phyloP scores from a whole-genome alignment of 1,284 basidiomycete genomes.

The Golubevia sp. region DNA sequence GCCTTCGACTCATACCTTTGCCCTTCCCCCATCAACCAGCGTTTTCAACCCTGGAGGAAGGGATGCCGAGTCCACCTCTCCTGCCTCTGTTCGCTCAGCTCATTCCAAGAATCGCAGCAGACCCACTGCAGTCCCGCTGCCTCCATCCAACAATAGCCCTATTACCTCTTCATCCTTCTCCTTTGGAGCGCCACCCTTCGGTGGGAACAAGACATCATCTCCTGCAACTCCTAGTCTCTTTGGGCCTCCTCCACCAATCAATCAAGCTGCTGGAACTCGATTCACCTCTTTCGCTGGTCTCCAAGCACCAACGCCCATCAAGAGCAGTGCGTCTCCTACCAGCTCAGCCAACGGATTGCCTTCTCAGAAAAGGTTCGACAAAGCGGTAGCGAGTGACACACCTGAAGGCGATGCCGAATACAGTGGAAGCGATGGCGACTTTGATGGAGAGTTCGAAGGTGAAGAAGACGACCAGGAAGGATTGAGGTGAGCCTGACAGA shows the following conservation, averaged over 20 bases:
- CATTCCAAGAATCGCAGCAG: neutral
- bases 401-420: neutral
- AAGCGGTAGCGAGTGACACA: neutral
- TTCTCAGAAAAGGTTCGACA: neutral
- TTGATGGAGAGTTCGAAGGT: neutral
- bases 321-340: neutral
- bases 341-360: neutral
- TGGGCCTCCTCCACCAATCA: neutral
- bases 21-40: too few species aligned
- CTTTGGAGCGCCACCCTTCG: neutral
- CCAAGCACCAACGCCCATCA: neutral
- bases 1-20: too few species aligned
- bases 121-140: neutral
- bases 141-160: neutral
- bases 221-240: neutral
- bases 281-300: neutral
- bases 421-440: too few species aligned
- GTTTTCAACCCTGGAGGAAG: too few species aligned
- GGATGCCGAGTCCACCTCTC: too few species aligned
- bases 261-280: too few species aligned
- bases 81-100: neutral
- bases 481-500: neutral
- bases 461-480: neutral
- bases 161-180: neutral
- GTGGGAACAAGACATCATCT: neutral